phyloP scores from a whole-genome alignment of 495 filamentous ascomycete genomes.

The Choiromyces venosus region DNA sequence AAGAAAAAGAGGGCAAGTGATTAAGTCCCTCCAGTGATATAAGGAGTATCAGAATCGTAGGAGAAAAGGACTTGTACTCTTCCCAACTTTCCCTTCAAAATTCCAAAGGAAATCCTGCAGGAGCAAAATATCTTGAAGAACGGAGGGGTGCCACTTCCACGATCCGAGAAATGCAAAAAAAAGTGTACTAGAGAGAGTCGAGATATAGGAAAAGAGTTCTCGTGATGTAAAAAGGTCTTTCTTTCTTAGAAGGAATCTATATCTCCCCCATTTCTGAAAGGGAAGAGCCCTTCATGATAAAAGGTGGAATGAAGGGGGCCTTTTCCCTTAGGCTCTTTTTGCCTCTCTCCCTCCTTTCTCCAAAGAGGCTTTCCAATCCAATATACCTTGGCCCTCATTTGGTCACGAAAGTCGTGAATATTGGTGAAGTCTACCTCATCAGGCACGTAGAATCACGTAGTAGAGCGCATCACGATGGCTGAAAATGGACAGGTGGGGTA shows the following conservation, averaged over 20 bases:
- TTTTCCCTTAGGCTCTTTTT: not conserved
- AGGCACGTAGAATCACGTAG: slow-evolving; percentile 19
- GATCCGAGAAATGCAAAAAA: slow-evolving; percentile 27
- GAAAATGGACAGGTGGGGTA: slow-evolving; percentile 34
- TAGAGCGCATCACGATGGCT: slow-evolving; percentile 5
- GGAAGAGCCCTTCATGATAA: slow-evolving; percentile 4
- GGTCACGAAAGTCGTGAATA: slow-evolving; percentile 21
- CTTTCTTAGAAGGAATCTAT: not conserved
- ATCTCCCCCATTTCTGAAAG: not conserved
- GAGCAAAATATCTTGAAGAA: slow-evolving; percentile 31
- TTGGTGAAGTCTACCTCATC: slow-evolving; percentile 24
- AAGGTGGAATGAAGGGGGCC: slow-evolving; percentile 35
- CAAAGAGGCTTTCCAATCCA: slow-evolving; percentile 16
- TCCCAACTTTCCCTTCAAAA: slow-evolving; percentile 24
- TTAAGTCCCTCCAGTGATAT: slow-evolving; percentile 30
- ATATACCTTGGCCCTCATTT: slow-evolving; percentile 23
- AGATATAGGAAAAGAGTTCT: slow-evolving; percentile 16
- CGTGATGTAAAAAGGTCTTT: not conserved
- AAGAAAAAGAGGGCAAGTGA: slow-evolving; percentile 22
- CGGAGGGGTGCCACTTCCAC: slow-evolving; percentile 25
- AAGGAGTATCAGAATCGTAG: slow-evolving; percentile 16
- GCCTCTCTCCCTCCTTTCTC: slow-evolving; percentile 1
- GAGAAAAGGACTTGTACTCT: slow-evolving; percentile 12
- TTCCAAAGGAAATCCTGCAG: slow-evolving; percentile 18
- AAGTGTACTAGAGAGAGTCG: slow-evolving; percentile 7